phyloP scores from a whole-genome alignment of 106 monocot species.

The Allium sativum region DNA sequence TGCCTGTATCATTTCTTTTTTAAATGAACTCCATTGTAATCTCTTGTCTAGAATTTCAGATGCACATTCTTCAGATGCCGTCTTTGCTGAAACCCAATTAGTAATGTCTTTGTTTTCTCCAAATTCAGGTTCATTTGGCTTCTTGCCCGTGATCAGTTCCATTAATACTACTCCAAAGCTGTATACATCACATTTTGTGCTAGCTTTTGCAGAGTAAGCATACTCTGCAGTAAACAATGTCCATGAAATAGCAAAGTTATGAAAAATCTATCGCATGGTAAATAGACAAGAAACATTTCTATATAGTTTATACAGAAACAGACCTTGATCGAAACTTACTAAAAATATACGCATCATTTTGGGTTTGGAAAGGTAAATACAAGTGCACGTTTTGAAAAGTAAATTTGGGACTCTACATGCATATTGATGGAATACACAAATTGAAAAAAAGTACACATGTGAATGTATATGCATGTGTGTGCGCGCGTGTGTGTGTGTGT shows the following conservation, averaged over 20 bases:
- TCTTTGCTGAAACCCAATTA: conserved; percentile 57
- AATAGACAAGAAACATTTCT: not conserved
- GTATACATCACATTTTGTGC: conserved; percentile 94
- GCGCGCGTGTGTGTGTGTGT: too few species aligned
- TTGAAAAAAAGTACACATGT: too few species aligned
- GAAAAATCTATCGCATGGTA: not conserved
- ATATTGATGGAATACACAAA: too few species aligned
- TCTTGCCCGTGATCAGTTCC: conserved; percentile 89
- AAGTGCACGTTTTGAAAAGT: too few species aligned
- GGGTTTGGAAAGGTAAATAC: too few species aligned
- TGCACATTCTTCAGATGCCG: conserved; percentile 33
- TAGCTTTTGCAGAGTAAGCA: conserved; percentile 81
- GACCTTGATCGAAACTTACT: too few species aligned
- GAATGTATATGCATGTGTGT: too few species aligned
- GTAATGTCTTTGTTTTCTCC: conserved; percentile 76
- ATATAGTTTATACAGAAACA: not conserved
- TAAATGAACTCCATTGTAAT: conserved; percentile 34
- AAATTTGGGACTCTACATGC: too few species aligned
- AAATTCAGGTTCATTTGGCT: conserved; percentile 69
- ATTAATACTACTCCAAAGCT: conserved; percentile 96
- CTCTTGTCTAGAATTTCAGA: conserved; percentile 56
- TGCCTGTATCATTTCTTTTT: conserved; percentile 72
- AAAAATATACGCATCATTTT: too few species aligned
- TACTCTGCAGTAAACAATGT: conserved; percentile 38
- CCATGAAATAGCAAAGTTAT: too few species aligned